These are phyloP conservation scores for Lachnellula cervina DNA, from an alignment of 2,329 filamentous ascomycete genomes.

Conservation along the genomic window DNA sequence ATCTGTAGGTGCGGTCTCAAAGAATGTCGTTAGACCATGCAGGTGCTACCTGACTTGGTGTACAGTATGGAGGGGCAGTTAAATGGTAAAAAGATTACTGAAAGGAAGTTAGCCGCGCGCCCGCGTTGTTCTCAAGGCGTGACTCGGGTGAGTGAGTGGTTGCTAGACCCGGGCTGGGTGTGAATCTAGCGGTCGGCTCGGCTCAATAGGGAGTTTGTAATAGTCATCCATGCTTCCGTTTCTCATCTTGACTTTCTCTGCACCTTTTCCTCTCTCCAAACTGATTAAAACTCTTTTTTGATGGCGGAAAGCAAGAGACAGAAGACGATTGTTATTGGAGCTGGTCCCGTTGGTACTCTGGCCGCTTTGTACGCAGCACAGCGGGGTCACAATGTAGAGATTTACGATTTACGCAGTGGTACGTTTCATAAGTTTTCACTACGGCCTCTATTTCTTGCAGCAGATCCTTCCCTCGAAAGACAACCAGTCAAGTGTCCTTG, in stretches of 20 bases:
- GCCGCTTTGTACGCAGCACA: slow-evolving; percentile 89
- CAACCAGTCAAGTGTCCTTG: too few relatives aligned
- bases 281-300: neutral
- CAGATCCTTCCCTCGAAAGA: neutral
- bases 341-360: slow-evolving; percentile 87
- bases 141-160: neutral
- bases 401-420: slow-evolving; percentile 93
- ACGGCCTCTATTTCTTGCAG: neutral
- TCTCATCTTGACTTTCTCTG: slow-evolving; percentile 1
- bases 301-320: slow-evolving; percentile 18
- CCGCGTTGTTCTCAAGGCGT: slow-evolving; percentile 13
- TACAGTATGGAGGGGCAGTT: slow-evolving; percentile 14
- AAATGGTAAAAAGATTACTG: neutral
- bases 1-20: neutral
- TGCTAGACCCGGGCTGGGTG: slow-evolving; percentile 9
- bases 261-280: neutral
- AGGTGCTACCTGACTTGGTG: neutral
- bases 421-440: slow-evolving; percentile 34
- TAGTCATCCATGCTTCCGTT: slow-evolving; percentile 11
- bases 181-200: neutral
- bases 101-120: slow-evolving; percentile 20
- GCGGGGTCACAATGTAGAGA: slow-evolving; percentile 81
- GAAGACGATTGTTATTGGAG: slow-evolving; percentile 74
- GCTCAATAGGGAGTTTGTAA: slow-evolving; percentile 3
- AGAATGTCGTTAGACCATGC: neutral